phyloP scores from a whole-genome alignment of 1,139 yeast species.

The Eremothecium gossypii region DNA sequence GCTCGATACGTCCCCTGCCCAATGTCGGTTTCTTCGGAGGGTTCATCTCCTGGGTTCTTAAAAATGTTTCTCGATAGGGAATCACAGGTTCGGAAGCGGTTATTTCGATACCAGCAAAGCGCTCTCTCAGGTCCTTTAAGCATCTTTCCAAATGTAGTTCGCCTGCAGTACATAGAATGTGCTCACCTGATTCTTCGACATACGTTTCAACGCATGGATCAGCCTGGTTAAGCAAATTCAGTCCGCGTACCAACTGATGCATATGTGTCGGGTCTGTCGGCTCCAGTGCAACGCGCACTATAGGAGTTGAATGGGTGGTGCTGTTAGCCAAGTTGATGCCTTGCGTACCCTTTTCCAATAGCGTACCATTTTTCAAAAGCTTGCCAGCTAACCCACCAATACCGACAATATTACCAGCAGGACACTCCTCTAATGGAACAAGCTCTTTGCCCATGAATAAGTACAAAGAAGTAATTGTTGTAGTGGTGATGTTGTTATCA shows the following conservation, averaged over 20 bases:
- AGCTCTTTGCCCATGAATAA: conserved; percentile 90
- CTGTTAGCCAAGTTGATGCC: conserved; percentile 70
- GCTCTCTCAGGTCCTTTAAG: conserved; percentile 73
- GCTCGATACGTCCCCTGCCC: conserved; percentile 36
- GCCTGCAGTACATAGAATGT: conserved; percentile 90
- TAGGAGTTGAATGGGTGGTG: conserved; percentile 64
- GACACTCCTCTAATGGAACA: conserved; percentile 66
- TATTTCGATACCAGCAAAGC: conserved; percentile 89
- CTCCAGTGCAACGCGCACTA: conserved; percentile 88
- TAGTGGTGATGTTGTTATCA: conserved; percentile 44
- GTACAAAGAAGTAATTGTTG: conserved; percentile 57
- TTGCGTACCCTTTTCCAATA: conserved; percentile 40
- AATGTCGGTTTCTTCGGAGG: conserved; percentile 34
- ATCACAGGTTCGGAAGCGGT: conserved; percentile 86
- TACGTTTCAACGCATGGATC: conserved; percentile 90
- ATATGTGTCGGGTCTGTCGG: conserved; percentile 81
- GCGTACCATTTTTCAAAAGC: conserved; percentile 78
- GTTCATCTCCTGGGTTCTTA: conserved; percentile 39
- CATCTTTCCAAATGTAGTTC: conserved; percentile 90
- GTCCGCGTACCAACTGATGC: conserved; percentile 66
- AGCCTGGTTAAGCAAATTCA: conserved; percentile 70
- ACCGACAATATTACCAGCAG: conserved; percentile 94
- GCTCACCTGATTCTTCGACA: conserved; percentile 83
- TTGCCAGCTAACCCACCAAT: conserved; percentile 83
- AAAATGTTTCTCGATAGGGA: conserved; percentile 85